Evolutionary conservation across 1,139 yeast species (phyloP).

Genomic region (Wickerhamiella pararugosa): DNA sequence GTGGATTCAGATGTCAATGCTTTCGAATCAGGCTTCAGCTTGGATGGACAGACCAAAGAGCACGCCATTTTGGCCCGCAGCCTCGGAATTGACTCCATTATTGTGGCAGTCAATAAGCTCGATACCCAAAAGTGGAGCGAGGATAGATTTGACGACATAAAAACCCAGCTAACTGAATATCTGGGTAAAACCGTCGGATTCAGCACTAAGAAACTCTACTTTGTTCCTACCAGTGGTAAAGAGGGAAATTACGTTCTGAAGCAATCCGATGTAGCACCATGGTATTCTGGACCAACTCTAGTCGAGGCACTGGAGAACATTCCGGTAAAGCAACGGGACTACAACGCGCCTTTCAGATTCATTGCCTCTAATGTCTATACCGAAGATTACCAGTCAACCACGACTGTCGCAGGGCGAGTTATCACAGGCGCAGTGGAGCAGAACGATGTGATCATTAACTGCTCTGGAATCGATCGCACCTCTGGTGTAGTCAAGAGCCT

Average conservation of each 20-base stretch:
- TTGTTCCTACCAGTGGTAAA: constrained; percentile 78
- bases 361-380: constrained; percentile 28
- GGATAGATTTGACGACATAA: constrained; percentile 48
- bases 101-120: constrained; percentile 73
- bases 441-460: constrained; percentile 46
- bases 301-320: constrained; percentile 34
- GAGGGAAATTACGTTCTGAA: constrained; percentile 67
- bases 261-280: constrained; percentile 23
- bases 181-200: constrained; percentile 50
- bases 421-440: constrained; percentile 62
- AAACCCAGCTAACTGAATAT: constrained; percentile 41
- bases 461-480: constrained; percentile 1
- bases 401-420: constrained; percentile 54
- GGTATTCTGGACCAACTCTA: constrained; percentile 60
- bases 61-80: constrained; percentile 75
- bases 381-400: constrained; percentile 21
- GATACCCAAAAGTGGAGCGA: constrained; percentile 62
- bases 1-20: constrained; percentile 73
- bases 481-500: constrained; percentile 8
- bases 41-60: constrained; percentile 90
- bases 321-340: constrained; percentile 10
- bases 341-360: constrained; percentile 23
- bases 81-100: constrained; percentile 59
- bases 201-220: constrained; percentile 33
- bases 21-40: constrained; percentile 73